Base-by-base conservation (phyloP, 1,139 yeast species). In the Sugiyamaella pinicola region DNA sequence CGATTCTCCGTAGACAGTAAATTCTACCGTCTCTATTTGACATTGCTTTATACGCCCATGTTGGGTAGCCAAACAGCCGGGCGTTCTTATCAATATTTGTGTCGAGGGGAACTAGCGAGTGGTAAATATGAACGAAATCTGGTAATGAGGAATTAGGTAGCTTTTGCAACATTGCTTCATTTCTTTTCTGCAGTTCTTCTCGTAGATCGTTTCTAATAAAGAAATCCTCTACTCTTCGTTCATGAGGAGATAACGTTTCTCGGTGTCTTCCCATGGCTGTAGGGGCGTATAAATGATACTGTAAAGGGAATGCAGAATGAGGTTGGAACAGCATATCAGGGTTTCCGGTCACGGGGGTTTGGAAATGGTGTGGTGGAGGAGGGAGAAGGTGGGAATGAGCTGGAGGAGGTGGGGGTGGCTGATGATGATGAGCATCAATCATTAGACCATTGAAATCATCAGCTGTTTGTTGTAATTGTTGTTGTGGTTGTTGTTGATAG, bases 271-370 rank as follows among this genome's bases (percentile, higher is more conserved):
- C 91, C 3, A 95, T 95, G 2, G 96, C 88, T 17, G 82, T 80
- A 1, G 98, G 97, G 0, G 97, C 95, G 69, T 91, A 91, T 47
- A 90, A 71, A 69, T 91, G 96, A 65, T 88, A 87, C 64, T 90
- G 93, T 47, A 89, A 73, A 1, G 96, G 93, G 61, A 76, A 85
- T 12, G 59, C 52, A 8, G 60, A 48, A 29, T 58, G 64, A 21
- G 60, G 59, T 55, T 64, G 61, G 48, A 53, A 62, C 35, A 55
- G 45, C 54, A 61, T 56, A 40, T 59, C 61, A 24, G 52, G 47
- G 26, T 38, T 43, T 17, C 46, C 49, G 31, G 52, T 18, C 19
- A 42, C 37, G 22, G 56, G 45, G 4, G 46, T 18, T 18, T 47
- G 51, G 33, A 47, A 47, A 34, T 39, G 51, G 12, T 13, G 39